These are phyloP conservation scores for Cubamyces sp. DNA, from an alignment of 768 basidiomycete species.

Conservation along the genomic window DNA sequence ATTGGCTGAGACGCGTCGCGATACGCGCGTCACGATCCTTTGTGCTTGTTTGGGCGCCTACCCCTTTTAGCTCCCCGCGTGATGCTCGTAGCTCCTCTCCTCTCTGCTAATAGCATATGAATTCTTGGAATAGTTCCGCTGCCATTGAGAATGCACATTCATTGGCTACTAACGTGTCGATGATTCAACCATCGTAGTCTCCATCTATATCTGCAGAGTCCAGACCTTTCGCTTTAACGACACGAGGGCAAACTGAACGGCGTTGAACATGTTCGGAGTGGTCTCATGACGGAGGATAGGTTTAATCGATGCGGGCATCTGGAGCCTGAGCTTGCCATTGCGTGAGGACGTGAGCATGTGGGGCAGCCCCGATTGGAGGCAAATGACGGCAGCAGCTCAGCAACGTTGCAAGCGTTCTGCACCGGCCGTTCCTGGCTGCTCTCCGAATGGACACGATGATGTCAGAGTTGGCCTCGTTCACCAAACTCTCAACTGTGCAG, in stretches of 20 bases:
- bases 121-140: not conserved
- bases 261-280: not conserved
- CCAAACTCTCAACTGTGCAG: not conserved
- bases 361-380: conserved; percentile 2
- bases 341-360: not conserved
- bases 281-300: conserved; percentile 1
- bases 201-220: not conserved
- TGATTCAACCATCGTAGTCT: too few species aligned
- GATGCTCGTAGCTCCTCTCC: too few species aligned
- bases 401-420: conserved; percentile 15
- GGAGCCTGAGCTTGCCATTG: not conserved
- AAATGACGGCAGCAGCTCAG: conserved; percentile 14
- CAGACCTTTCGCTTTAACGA: not conserved
- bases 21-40: conserved; percentile 22
- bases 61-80: too few species aligned
- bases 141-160: too few species aligned
- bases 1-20: conserved; percentile 18
- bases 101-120: too few species aligned
- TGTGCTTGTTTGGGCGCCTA: conserved; percentile 14
- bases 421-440: conserved; percentile 9
- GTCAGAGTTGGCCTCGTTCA: not conserved
- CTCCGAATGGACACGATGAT: conserved; percentile 13
- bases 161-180: too few species aligned
- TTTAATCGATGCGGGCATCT: not conserved
- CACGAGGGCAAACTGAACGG: not conserved